Base-by-base conservation (phyloP, 345 rosid genomes). In the Lepidium sativum region DNA sequence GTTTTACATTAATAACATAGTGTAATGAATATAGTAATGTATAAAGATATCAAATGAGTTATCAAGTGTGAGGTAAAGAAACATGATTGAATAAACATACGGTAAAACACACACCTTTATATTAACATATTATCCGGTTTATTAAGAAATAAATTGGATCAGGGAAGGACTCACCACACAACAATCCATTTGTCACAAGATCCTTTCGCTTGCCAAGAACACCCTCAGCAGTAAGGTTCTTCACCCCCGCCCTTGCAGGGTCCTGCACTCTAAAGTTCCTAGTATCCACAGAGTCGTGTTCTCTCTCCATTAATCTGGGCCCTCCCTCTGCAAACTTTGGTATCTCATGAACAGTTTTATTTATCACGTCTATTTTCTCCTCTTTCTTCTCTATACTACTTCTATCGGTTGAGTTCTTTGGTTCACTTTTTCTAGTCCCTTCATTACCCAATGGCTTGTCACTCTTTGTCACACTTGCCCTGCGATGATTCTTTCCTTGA, bases 141-240 rank as follows among this genome's bases (percentile, higher is more conserved):
- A 13, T 6, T 16, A 3, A 40, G 21, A 27, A 47, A 21, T 40
- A 23, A 44, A 17, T 35, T 49, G 5, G 44, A 23, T 34, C 14
- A 59, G 51, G 72, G 35, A 54, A 73, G 33, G 59, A 79, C 94
- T 82, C 80, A 89, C 96, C 94, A 78, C 70, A 78, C 53, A 77
- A 44, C 53, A 81, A 73, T 49, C 94, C 94, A 69, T 89, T 86
- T 44, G 79, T 69, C 60, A 80, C 86, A 12, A 33, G 54, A 40
- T 77, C 84, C 80, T 83, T 86, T 37, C 96, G 74, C 63, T 86
- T 86, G 81, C 76, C 78, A 60, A 54, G 72, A 66, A 70, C 76
- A 64, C 57, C 82, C 68, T 78, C 75, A 21, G 48, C 6, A 0
- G 56, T 42, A 34, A 35, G 37, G 70, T 52, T 63, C 44, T 64